Base-by-base conservation (phyloP, 2,329 filamentous ascomycete species). In the Nemania abortiva region DNA sequence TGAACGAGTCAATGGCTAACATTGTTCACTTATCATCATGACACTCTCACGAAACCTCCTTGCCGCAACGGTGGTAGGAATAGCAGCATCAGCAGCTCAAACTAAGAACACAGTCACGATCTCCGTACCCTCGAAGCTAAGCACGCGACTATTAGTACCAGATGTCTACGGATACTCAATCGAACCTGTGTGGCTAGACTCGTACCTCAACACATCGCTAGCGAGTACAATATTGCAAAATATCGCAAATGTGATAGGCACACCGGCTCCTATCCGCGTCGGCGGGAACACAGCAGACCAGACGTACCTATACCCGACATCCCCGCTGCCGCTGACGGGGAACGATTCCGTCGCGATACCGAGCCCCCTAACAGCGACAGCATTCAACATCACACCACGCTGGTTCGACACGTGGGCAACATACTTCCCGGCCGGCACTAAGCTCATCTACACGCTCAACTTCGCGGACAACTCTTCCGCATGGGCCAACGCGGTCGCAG, bases 201-300 rank as follows among this genome's bases (percentile, higher is more conserved):
- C 73, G 31, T 79, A 76, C 63, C 65, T 73, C 66, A 75, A 73
- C 67, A 79, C 74, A 22, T 74, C 76, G 7, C 65, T 78, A 34
- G 72, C 76, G 27, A 68, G 70, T 10, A 78, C 71, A 15, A 73
- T 80, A 6, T 70, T 80, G 2, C 34, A 66, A 24, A 61, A 56
- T 65, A 77, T 80, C 65, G 74, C 72, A 7, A 68, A 73, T 27
- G 66, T 79, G 10, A 77, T 77, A 6, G 77, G 78, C 53, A 78
- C 76, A 53, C 71, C 76, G 27, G 73, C 79, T 3, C 77, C 77
- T 1, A 76, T 80, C 60, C 79, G 79, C 24, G 73, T 80, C 7
- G 79, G 79, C 50, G 79, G 79, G 50, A 80, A 79, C 71, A 78
- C 79, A 22, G 78, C 78, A 49, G 79, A 80, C 65, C 73, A 78